Evolutionary conservation across 129 eudicot genomes (phyloP).

Genomic region (Gnaphalium uliginosum): DNA sequence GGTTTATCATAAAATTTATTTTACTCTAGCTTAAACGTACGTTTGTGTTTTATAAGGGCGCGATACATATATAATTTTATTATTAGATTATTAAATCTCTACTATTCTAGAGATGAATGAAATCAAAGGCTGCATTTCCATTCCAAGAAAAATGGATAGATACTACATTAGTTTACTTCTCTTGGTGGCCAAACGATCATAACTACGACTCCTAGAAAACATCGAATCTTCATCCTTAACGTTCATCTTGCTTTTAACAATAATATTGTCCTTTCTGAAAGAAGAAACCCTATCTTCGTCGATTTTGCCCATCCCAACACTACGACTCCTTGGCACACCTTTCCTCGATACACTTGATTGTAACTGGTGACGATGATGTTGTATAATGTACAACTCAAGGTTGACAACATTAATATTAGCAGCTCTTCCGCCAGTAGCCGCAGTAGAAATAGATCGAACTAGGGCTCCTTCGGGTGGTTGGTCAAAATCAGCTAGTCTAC

Average conservation of each 20-base stretch:
- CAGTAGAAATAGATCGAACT: constrained; percentile 17
- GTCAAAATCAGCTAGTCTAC: constrained; percentile 10
- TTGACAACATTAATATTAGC: background rate
- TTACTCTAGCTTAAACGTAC: too few species aligned
- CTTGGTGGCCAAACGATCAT: background rate
- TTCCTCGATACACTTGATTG: background rate
- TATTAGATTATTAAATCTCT: too few species aligned
- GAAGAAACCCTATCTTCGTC: constrained; percentile 30
- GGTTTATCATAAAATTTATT: too few species aligned
- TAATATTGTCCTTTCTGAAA: constrained; percentile 1
- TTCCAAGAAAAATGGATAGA: background rate
- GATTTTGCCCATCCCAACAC: constrained; percentile 25
- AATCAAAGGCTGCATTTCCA: too few species aligned
- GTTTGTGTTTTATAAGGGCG: too few species aligned
- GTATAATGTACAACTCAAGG: constrained; percentile 1
- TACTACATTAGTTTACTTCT: background rate
- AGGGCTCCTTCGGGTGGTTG: constrained; percentile 17
- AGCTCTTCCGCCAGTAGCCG: background rate
- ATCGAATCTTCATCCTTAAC: background rate
- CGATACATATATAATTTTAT: too few species aligned
- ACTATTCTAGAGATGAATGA: too few species aligned
- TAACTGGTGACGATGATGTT: background rate
- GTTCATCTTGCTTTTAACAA: background rate
- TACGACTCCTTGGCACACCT: constrained; percentile 20
- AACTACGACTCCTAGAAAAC: background rate